phyloP scores from a whole-genome alignment of 1,284 basidiomycete genomes.

The Leccinum pachyderme region DNA sequence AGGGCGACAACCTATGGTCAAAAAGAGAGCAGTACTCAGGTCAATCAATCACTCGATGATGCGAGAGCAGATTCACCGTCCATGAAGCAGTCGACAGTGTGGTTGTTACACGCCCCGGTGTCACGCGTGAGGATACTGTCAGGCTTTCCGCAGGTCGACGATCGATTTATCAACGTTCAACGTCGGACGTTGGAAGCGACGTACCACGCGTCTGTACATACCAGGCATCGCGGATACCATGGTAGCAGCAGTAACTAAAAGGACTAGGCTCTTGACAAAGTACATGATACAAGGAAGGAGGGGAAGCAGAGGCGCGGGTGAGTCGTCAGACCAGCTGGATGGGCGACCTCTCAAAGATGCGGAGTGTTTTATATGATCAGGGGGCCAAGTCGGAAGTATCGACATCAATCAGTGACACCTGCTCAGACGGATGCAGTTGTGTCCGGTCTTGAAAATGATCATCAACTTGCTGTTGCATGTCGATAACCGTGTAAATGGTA shows the following conservation, averaged over 20 bases:
- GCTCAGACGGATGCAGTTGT: not conserved
- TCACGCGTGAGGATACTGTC: not conserved
- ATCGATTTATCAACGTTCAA: not conserved
- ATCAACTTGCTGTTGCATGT: not conserved
- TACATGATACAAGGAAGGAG: not conserved
- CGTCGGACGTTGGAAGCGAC: not conserved
- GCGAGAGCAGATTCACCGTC: not conserved
- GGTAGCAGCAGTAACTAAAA: not conserved
- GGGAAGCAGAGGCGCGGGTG: not conserved
- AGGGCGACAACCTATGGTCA: not conserved
- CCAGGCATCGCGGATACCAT: constrained; percentile 5
- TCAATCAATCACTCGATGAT: not conserved
- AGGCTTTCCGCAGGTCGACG: not conserved
- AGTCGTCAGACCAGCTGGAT: not conserved
- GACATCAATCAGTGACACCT: not conserved
- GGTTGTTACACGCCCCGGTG: not conserved
- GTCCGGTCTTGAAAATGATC: not conserved
- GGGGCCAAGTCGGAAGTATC: not conserved
- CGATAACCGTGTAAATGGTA: not conserved
- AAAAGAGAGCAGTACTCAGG: not conserved
- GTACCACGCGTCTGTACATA: constrained; percentile 5
- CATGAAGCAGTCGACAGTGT: not conserved
- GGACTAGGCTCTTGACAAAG: not conserved
- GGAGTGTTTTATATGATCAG: not conserved
- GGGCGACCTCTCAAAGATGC: not conserved